Evolutionary conservation across 1,284 basidiomycete species (phyloP), one percentile per base, ranked within the genome.

Genomic region (Puccinia polysora): DNA sequence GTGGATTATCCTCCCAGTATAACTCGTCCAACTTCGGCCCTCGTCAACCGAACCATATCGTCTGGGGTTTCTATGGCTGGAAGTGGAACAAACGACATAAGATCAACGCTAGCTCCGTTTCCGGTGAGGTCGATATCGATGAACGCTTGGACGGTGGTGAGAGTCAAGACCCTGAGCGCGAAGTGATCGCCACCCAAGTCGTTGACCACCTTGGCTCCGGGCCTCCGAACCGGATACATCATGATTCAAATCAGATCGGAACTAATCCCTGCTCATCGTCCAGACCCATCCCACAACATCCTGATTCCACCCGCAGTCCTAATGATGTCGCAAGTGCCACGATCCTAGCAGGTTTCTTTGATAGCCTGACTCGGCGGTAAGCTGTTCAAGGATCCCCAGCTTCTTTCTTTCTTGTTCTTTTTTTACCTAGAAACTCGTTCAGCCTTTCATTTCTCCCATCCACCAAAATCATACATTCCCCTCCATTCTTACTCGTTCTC

Each of bases 311-410:
- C n/a, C 69, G 45, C 34, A 43, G 36, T 62, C 64, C 73, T 49
- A 64, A 58, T 50, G 74, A 74, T 75, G 40, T 73, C 50, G 50
- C 56, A 47, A 50, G 34, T 25, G 40, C 34, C 15, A 60, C 58
- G 15, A 60, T 60, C 20, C 58, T 60, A 18, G 38, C 43, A 25
- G 56, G 56, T 20, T 25, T 69, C 55, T 59, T 69, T 32, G 50
- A 67, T 28, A 55, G 50, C n/a, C 36, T 67, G 18, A 59, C 55
- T 34, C 67, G 67, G 10, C 45, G 65, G 12, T 70, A 50, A 30
- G 60, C 49, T 36, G n/a, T n/a, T n/a, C n/a, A n/a, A n/a, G n/a
- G n/a, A n/a, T n/a, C n/a, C n/a, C n/a, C n/a, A n/a, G n/a, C 68
- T 50, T 28, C 64, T 64, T 70, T 68, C 63, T 55, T 59, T 68